Conservation (phyloP, 768 basidiomycete species). For the Serendipita sp. region DNA sequence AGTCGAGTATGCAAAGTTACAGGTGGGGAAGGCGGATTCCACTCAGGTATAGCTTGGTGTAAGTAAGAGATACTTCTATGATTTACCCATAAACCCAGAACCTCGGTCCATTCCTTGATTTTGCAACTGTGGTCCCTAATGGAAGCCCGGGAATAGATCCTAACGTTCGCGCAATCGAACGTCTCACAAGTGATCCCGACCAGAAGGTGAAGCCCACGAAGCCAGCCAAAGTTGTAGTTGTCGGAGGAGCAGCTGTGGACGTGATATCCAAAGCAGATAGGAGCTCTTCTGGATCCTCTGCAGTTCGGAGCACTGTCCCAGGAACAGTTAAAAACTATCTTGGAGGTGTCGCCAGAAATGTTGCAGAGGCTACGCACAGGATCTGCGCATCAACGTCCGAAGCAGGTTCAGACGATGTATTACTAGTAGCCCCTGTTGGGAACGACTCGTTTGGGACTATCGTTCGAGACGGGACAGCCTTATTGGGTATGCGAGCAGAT, state of each 20-base stretch:
- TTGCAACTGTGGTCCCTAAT: too few species aligned
- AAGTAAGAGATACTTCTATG: not conserved
- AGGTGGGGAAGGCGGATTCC: conserved; percentile 11
- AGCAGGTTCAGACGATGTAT: conserved; percentile 19
- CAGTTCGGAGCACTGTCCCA: conserved; percentile 61
- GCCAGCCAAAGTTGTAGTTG: conserved; percentile 34
- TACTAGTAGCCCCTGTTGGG: conserved; percentile 66
- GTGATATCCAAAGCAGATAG: conserved; percentile 41
- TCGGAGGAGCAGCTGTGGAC: conserved; percentile 84
- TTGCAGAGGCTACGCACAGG: conserved; percentile 78
- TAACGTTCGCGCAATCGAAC: too few species aligned
- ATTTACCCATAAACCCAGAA: not conserved
- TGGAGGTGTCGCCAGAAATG: conserved; percentile 90
- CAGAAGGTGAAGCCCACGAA: not conserved
- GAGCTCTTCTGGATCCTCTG: conserved; percentile 18
- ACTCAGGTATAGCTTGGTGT: conserved; percentile 14
- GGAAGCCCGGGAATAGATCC: too few species aligned
- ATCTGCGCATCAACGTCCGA: conserved; percentile 23
- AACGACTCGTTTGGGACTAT: conserved; percentile 61
- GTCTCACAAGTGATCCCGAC: too few species aligned
- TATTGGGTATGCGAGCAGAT: conserved; percentile 66
- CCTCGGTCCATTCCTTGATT: too few species aligned
- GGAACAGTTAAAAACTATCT: conserved; percentile 56
- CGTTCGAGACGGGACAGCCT: conserved; percentile 37
- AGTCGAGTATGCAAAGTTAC: conserved; percentile 47